Evolutionary conservation across 306 rosid species (phyloP).

Genomic region (Glycine soja): DNA sequence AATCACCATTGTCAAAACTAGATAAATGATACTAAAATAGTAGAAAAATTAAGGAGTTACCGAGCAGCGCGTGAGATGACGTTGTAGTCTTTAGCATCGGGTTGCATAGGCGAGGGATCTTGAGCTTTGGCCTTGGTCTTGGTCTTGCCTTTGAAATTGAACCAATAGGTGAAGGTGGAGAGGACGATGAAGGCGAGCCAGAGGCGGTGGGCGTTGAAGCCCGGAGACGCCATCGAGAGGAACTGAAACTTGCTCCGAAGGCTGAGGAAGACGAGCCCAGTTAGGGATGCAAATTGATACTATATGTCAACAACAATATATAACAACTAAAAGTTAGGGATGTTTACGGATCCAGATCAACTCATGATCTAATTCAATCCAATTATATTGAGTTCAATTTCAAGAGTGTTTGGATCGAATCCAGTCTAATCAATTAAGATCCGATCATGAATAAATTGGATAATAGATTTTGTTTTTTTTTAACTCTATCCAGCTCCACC

Average conservation of each 20-base stretch:
- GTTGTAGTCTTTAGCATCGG: constrained; percentile 10
- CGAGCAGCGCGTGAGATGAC: constrained; percentile 16
- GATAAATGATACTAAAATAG: no score
- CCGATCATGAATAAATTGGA: no score
- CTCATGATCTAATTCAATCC: no score
- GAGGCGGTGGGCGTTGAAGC: constrained; percentile 90
- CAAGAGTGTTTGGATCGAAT: no score
- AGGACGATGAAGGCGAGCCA: constrained; percentile 95
- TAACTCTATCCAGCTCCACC: no score
- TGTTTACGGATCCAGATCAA: no score
- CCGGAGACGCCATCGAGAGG: constrained; percentile 94
- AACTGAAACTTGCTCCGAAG: constrained; percentile 83
- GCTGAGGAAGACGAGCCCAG: constrained; percentile 86
- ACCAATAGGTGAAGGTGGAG: constrained; percentile 87
- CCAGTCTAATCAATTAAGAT: no score
- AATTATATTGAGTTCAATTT: no score
- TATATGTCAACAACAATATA: no score
- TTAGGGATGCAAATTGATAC: background rate
- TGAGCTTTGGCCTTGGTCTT: constrained; percentile 48
- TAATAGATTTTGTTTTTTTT: no score
- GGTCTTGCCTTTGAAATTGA: constrained; percentile 59
- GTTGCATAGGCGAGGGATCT: constrained; percentile 42
- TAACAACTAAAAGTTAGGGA: no score
- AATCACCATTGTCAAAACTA: no score
- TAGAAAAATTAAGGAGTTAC: constrained; percentile 41